Evolutionary conservation across 768 basidiomycete genomes (phyloP).

Genomic region (Piloderma croceum): DNA sequence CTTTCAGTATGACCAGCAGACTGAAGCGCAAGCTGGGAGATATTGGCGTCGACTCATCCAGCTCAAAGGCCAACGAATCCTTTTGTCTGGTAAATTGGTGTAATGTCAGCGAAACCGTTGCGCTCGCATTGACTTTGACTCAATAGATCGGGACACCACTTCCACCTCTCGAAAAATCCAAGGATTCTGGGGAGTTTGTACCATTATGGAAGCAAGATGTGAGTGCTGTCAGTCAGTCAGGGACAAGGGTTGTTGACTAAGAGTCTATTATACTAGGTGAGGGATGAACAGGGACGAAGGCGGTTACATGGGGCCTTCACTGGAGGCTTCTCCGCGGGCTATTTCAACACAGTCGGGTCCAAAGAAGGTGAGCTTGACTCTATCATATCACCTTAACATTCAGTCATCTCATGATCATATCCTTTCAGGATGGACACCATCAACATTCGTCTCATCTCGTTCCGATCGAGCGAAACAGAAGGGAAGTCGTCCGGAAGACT

Average conservation of each 20-base stretch:
- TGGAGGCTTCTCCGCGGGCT: slow-evolving; percentile 95
- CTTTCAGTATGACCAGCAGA: slow-evolving; percentile 34
- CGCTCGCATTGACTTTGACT: background rate
- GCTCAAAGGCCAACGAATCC: slow-evolving; percentile 69
- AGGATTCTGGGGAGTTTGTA: slow-evolving; percentile 90
- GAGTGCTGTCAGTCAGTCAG: slow-evolving; percentile 22
- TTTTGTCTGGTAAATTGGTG: slow-evolving; percentile 63
- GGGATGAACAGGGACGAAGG: slow-evolving; percentile 89
- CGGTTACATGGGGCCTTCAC: slow-evolving; percentile 98
- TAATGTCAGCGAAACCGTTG: too few species aligned
- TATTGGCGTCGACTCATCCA: slow-evolving; percentile 67
- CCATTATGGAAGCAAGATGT: slow-evolving; percentile 98
- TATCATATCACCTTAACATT: background rate
- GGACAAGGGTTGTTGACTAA: slow-evolving; percentile 10
- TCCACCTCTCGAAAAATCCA: slow-evolving; percentile 90
- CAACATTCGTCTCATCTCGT: slow-evolving; percentile 89
- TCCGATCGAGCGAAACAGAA: slow-evolving; percentile 63
- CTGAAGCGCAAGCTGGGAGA: slow-evolving; percentile 85
- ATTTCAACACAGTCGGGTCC: slow-evolving; percentile 93
- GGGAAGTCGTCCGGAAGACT: slow-evolving; percentile 75
- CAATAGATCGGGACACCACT: slow-evolving; percentile 87
- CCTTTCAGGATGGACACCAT: slow-evolving; percentile 85
- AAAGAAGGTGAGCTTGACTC: slow-evolving; percentile 70
- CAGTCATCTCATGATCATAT: slow-evolving; percentile 2
- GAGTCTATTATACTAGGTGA: slow-evolving; percentile 46